Conservation (phyloP, 2,329 filamentous ascomycete species). For the Claviceps fusiformis region DNA sequence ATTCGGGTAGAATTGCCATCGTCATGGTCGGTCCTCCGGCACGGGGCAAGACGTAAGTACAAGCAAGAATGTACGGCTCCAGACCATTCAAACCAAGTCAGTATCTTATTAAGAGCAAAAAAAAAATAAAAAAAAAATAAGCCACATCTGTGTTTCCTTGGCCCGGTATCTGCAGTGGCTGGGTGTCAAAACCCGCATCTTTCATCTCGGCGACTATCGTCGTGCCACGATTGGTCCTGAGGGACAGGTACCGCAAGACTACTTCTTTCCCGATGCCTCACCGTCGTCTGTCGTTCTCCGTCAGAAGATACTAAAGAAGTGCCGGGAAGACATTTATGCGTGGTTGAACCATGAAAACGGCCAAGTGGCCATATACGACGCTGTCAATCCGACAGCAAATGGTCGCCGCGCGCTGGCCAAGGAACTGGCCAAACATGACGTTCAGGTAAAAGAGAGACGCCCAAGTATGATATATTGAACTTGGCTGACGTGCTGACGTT, state of each 20-base stretch:
- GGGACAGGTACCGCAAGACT: constrained; percentile 83
- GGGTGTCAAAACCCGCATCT: constrained; percentile 94
- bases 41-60: constrained; percentile 75
- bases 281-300: constrained; percentile 83
- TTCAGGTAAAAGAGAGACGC: constrained; percentile 44
- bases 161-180: constrained; percentile 93
- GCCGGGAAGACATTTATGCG: constrained; percentile 89
- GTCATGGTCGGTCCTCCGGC: constrained; percentile 93
- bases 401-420: constrained; percentile 77
- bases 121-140: too few relatives aligned
- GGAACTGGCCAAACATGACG: constrained; percentile 95
- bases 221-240: constrained; percentile 77
- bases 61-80: neutral
- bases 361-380: constrained; percentile 96
- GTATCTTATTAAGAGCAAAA: neutral
- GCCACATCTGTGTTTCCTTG: constrained; percentile 89
- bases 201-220: constrained; percentile 93
- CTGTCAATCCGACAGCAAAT: constrained; percentile 79
- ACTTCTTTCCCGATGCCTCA: constrained; percentile 93
- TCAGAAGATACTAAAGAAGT: constrained; percentile 96
- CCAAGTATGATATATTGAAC: neutral
- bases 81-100: neutral
- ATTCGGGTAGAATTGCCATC: constrained; percentile 93
- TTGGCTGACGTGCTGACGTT: neutral
- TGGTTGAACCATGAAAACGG: constrained; percentile 96